Percentiles rank a stretch among this genome's conserved stretches.
Evolutionary conservation across 148 eudicot species (phyloP).

Genomic region (Beta vulgaris): DNA sequence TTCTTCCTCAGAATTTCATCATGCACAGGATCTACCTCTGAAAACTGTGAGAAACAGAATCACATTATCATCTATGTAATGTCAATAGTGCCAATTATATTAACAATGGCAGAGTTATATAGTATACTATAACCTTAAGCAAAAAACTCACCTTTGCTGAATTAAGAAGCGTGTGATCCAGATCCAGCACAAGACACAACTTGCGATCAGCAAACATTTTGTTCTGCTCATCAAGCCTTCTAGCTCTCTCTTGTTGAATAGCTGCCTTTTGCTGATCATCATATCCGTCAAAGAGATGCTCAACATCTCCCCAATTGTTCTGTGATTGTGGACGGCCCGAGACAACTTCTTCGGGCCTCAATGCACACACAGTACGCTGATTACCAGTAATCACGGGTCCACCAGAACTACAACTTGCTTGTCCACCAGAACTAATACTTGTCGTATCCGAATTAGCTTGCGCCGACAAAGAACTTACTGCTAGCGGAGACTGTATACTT

Average conservation of each 20-base stretch:
- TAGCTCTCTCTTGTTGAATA: constrained; percentile 80
- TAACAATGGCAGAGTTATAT: not conserved
- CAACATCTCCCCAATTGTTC: constrained; percentile 78
- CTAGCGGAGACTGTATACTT: constrained; percentile 27
- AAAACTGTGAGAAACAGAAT: constrained; percentile 47
- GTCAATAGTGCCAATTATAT: not conserved
- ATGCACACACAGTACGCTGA: constrained; percentile 31
- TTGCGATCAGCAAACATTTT: constrained; percentile 82
- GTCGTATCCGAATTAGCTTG: constrained; percentile 33
- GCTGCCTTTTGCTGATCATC: constrained; percentile 85
- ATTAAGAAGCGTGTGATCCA: constrained; percentile 97
- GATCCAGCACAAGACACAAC: constrained; percentile 92
- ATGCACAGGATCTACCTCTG: constrained; percentile 81
- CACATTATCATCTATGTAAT: constrained; percentile 1
- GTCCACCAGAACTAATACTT: constrained; percentile 29
- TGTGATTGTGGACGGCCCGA: constrained; percentile 46
- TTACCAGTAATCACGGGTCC: constrained; percentile 29
- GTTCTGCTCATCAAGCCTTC: constrained; percentile 89
- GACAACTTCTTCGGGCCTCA: constrained; percentile 51
- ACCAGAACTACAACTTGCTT: constrained; percentile 28
- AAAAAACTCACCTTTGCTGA: constrained; percentile 75
- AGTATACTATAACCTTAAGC: not conserved
- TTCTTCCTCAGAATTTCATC: constrained; percentile 92
- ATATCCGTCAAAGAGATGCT: constrained; percentile 81
- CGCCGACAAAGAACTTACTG: constrained; percentile 40